Conservation (phyloP, 495 filamentous ascomycete genomes). For the Umbilicaria muhlenbergii region DNA sequence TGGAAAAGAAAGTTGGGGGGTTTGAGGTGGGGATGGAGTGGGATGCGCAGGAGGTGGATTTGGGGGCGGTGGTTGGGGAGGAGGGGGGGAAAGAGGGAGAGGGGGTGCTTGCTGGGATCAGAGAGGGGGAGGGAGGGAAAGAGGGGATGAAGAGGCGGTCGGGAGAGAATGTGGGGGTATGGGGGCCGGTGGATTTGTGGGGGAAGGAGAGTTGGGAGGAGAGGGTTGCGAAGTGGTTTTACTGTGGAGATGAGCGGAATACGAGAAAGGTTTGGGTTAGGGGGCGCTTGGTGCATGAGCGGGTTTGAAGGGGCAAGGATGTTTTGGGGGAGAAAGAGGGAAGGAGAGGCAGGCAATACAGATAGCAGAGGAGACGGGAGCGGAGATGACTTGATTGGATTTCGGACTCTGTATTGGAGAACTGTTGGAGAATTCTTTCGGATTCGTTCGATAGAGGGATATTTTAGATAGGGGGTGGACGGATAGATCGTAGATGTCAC, state of each 20-base stretch:
- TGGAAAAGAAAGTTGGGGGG: slow-evolving; percentile 49
- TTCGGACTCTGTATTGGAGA: no score
- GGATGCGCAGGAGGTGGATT: slow-evolving; percentile 60
- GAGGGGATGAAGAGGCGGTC: background rate
- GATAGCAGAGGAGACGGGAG: no score
- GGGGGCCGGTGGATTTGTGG: slow-evolving; percentile 60
- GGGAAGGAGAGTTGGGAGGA: slow-evolving; percentile 72
- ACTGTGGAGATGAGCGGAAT: slow-evolving; percentile 74
- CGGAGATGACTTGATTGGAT: no score
- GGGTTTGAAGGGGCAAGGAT: background rate
- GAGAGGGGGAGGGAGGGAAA: slow-evolving; percentile 42
- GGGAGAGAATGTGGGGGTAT: background rate
- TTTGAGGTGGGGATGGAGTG: slow-evolving; percentile 81
- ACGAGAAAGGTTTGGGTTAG: slow-evolving; percentile 65
- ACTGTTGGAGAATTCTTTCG: no score
- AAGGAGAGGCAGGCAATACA: no score
- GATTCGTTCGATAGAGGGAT: no score
- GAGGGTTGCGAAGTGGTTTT: slow-evolving; percentile 76
- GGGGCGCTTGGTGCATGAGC: slow-evolving; percentile 58
- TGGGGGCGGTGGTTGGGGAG: slow-evolving; percentile 16
- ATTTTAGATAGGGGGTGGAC: no score
- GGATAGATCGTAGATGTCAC: no score
- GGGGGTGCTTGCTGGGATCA: slow-evolving; percentile 33
- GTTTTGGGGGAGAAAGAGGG: background rate
- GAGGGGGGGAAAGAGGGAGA: slow-evolving; percentile 33